phyloP scores from a whole-genome alignment of 2,329 filamentous ascomycete species.

The Colletotrichum karsti region DNA sequence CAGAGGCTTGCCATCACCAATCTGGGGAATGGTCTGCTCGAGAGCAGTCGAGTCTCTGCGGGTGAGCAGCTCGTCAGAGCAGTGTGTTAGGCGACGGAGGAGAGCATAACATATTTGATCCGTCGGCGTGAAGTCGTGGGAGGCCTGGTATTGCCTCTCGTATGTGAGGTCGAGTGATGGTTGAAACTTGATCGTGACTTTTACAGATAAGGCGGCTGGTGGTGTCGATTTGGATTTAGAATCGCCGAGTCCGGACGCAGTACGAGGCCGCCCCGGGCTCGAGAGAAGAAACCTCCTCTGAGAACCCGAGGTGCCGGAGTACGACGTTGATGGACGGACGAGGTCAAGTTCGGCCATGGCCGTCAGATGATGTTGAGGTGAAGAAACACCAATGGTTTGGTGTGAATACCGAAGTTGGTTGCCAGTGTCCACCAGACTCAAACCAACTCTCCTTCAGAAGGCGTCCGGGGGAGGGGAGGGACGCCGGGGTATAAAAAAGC shows the following conservation, averaged over 20 bases:
- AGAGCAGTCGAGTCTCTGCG: constrained; percentile 59
- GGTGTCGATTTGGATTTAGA: constrained; percentile 1
- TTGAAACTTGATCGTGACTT: constrained; percentile 55
- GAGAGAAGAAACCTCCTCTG: constrained; percentile 28
- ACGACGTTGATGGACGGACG: constrained; percentile 27
- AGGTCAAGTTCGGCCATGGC: constrained; percentile 24
- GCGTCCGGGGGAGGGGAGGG: constrained; percentile 24
- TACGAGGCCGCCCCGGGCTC: constrained; percentile 27
- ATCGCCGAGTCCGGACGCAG: constrained; percentile 18
- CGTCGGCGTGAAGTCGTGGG: constrained; percentile 50
- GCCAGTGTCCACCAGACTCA: constrained; percentile 23
- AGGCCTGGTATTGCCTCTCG: constrained; percentile 55
- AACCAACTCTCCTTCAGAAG: constrained; percentile 14
- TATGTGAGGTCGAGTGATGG: constrained; percentile 53
- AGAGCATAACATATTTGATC: constrained; percentile 58
- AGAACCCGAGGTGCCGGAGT: constrained; percentile 18
- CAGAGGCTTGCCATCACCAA: constrained; percentile 49
- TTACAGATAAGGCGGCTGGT: constrained; percentile 44
- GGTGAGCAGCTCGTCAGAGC: constrained; percentile 61
- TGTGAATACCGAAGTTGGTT: constrained; percentile 6
- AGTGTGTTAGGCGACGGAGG: constrained; percentile 60
- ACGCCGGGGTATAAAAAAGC: constrained; percentile 18
- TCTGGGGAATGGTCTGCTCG: constrained; percentile 39
- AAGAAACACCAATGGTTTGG: constrained; percentile 6
- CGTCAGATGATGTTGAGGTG: constrained; percentile 9